Evolutionary conservation across 139 green algal species (phyloP), one percentile per base, ranked within the genome.

Genomic region (Raphidocelis subcapitata): DNA sequence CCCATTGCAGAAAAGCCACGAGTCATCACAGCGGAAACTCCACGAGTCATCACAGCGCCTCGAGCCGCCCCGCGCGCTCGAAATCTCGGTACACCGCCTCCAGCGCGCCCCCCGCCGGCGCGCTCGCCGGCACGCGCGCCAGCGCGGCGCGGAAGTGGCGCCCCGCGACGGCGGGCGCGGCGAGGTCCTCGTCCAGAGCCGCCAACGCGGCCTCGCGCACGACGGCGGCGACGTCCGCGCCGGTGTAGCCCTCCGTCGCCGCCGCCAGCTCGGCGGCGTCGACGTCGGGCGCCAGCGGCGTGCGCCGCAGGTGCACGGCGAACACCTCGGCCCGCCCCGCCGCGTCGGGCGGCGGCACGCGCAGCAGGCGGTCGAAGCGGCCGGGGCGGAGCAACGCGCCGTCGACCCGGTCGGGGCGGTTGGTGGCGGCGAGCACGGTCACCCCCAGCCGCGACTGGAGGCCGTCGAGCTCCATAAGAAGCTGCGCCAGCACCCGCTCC

Each of bases 391-490:
- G 81, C 49, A 99, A 83, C 0, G 93, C 91, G 2, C 78, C 47
- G 74, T 99, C 95, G 23, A 99, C 60, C 0, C 88, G 78, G 51
- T 97, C 90, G 0, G 91, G 87, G 0, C 93, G 81, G 84, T 99
- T 99, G 64, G 93, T 99, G 31, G 94, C 95, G 3, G 85, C 95
- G 0, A 99, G 54, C 1, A 98, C 87, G 37, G 97, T 86, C 23
- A 98, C 90, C n/a, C 56, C 54, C 37, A 84, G 12, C 47, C 46
- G 18, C 82, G 88, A 1, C 88, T 73, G 75, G 88, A 91, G 20
- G 4, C 92, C 93, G 74, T 98, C 94, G 86, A 98, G 89, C 65
- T 98, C 94, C 5, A 73, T 85, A n/a, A 98, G 85, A 77, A 98
- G 84, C 79, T 98, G 92, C 10, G 77, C 87, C 35, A 98, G 67